Base-by-base conservation (phyloP, 2,329 filamentous ascomycete genomes). In the Colletotrichum sp. region DNA sequence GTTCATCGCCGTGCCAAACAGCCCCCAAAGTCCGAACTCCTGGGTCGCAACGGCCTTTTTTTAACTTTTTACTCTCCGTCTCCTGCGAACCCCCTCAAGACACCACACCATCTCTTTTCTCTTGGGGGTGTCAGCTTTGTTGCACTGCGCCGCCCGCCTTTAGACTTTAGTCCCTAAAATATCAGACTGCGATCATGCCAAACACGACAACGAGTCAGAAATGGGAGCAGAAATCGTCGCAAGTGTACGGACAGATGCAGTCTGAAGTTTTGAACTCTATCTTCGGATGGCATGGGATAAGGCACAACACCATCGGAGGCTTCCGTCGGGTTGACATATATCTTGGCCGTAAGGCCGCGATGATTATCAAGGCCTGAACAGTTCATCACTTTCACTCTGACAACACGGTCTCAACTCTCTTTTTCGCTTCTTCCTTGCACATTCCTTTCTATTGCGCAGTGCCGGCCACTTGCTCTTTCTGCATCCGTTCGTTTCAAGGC, bases 391-490 rank as follows among this genome's bases (percentile, higher is more conserved):
- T 39, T 63, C 39, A 49, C 65, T 68, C 63, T 32, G n/a, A 60
- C 30, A 36, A 18, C 28, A 36, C 36, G 39, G 66, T 66, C 34
- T 64, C n/a, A 30, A 59, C 65, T 28, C 5, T 67, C 52, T 63
- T 70, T 70, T 67, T 34, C 34, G 21, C 26, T 24, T 57, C 52
- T 62, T 52, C 34, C 21, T 70, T 66, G 15, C 49, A 39, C 30
- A 18, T 15, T 60, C n/a, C 59, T 39, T 74, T 66, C 65, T 67
- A 52, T 66, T 15, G 12, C 66, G 75, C 75, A 70, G 71, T 76
- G 71, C 75, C 60, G 75, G 75, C 59, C 75, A 71, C 68, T 71
- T 75, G 71, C 52, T 76, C 24, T 57, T 67, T 76, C 60, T 63
- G 49, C 71, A 60, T 69, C 66, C 66, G 21, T 66, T 74, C 65